Percentiles rank a stretch among this genome's conserved stretches.
These are phyloP conservation scores for Ustilago bromivora DNA, from an alignment of 1,284 basidiomycete species.

Conservation along the genomic window DNA sequence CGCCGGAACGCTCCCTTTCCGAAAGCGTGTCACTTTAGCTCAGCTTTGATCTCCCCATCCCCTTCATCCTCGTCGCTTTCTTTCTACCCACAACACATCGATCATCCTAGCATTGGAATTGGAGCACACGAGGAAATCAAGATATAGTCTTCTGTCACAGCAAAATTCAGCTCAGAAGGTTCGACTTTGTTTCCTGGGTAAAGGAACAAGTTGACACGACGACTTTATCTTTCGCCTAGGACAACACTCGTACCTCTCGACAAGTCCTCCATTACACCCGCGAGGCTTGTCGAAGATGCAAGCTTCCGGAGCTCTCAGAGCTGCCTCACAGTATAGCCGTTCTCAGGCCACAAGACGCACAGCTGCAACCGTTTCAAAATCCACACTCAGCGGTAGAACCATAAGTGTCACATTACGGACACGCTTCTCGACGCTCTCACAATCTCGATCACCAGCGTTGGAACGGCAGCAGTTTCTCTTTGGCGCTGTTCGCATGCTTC, in stretches of 20 bases:
- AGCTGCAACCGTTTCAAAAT: background rate
- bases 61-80: background rate
- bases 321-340: slow-evolving; percentile 23
- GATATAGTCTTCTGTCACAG: background rate
- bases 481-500: slow-evolving; percentile 23
- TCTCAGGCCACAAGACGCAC: slow-evolving; percentile 17
- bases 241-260: background rate
- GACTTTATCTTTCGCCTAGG: background rate
- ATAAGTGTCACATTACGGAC: slow-evolving; percentile 2
- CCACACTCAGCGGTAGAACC: background rate
- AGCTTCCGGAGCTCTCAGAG: slow-evolving; percentile 27
- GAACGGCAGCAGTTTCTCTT: slow-evolving; percentile 29
- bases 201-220: background rate
- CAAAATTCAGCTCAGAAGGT: background rate
- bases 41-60: background rate
- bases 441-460: background rate
- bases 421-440: background rate
- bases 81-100: background rate
- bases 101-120: background rate
- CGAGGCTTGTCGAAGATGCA: slow-evolving; percentile 21
- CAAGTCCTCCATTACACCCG: background rate
- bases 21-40: background rate
- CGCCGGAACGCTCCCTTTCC: background rate
- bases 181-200: background rate
- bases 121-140: background rate